A percentile compares a stretch with the other conserved stretches of the same genome.
Evolutionary conservation across 495 filamentous ascomycete genomes (phyloP).

Genomic region (Aspergillus egyptiacus): DNA sequence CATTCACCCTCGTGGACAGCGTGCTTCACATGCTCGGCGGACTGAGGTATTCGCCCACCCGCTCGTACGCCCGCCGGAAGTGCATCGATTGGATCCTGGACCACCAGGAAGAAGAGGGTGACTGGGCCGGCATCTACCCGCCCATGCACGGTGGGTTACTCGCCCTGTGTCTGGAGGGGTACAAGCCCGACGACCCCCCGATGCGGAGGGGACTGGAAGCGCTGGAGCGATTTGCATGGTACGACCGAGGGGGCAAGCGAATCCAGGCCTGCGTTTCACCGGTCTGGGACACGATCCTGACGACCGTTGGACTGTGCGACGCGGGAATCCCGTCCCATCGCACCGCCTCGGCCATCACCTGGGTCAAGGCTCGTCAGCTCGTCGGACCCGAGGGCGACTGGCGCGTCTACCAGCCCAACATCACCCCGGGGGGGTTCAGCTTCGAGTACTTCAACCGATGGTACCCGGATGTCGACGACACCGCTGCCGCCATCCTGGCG

Average conservation of each 20-base stretch:
- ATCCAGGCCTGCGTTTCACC: slow-evolving; percentile 26
- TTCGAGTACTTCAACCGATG: slow-evolving; percentile 41
- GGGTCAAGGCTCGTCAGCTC: neutral
- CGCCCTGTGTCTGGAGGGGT: slow-evolving; percentile 29
- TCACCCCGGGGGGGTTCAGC: slow-evolving; percentile 25
- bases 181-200: slow-evolving; percentile 10
- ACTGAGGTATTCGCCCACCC: neutral
- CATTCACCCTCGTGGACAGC: neutral
- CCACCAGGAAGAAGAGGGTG: slow-evolving; percentile 31
- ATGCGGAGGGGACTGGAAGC: slow-evolving; percentile 19
- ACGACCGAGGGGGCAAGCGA: slow-evolving; percentile 19
- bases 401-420: slow-evolving; percentile 22
- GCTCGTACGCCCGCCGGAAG: slow-evolving; percentile 11
- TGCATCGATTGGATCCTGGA: slow-evolving; percentile 29
- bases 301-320: slow-evolving; percentile 14
- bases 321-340: no score
- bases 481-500: slow-evolving; percentile 31
- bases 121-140: slow-evolving; percentile 30
- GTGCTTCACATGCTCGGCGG: neutral
- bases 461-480: slow-evolving; percentile 42
- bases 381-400: slow-evolving; percentile 28
- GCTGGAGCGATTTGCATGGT: slow-evolving; percentile 19
- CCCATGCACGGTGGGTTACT: slow-evolving; percentile 25
- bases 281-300: slow-evolving; percentile 38
- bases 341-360: neutral